Evolutionary conservation across 2,329 filamentous ascomycete genomes (phyloP).

Genomic region (Aspergillus caelatus): DNA sequence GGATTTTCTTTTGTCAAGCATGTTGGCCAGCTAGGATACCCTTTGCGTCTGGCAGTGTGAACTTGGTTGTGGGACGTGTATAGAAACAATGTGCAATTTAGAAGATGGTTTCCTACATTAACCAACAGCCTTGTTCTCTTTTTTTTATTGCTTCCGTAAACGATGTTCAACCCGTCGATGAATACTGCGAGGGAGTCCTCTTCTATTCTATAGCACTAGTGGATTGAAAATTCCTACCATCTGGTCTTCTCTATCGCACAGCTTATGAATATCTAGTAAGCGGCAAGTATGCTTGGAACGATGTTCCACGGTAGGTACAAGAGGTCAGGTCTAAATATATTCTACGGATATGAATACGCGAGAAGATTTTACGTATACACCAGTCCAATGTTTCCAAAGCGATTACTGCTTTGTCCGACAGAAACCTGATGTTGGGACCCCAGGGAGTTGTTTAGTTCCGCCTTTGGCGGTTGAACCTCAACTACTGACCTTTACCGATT

Average conservation of each 20-base stretch:
- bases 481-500: neutral
- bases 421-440: neutral
- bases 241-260: neutral
- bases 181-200: neutral
- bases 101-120: conserved; percentile 29
- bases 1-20: conserved; percentile 33
- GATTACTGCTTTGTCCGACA: neutral
- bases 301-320: neutral
- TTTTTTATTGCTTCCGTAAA: neutral
- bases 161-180: neutral
- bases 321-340: neutral
- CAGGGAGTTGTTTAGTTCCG: neutral
- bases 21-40: conserved; percentile 23
- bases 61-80: conserved; percentile 40
- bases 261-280: neutral
- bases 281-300: neutral
- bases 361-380: neutral
- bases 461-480: neutral
- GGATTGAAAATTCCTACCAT: neutral
- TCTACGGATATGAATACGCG: neutral
- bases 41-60: conserved; percentile 33
- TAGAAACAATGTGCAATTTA: conserved; percentile 43
- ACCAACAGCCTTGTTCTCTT: neutral
- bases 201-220: neutral
- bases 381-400: neutral